phyloP scores from a whole-genome alignment of 1,139 yeast species.

The Saccharomycopsis hybrid region DNA sequence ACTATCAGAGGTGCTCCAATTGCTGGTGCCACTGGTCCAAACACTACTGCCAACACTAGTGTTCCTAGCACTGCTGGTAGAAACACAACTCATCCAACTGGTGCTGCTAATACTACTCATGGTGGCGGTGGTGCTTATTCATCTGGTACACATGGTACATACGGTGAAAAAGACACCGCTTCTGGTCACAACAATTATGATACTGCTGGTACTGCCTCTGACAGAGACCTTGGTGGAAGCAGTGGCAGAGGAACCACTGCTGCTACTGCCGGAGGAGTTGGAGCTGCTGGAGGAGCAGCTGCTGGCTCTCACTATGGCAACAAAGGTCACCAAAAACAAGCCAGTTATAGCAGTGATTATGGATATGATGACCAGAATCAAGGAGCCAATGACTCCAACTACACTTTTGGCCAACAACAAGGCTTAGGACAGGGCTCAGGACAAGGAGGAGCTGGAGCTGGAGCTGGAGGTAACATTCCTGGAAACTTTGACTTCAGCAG shows the following conservation, averaged over 20 bases:
- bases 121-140: not conserved
- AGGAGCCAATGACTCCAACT: too few relatives aligned
- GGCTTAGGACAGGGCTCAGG: not conserved
- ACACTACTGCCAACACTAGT: too few relatives aligned
- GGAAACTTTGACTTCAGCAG: not conserved
- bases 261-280: constrained; percentile 17
- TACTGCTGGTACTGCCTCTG: not conserved
- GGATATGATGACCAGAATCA: too few relatives aligned
- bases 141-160: not conserved
- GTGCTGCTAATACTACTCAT: constrained; percentile 3
- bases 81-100: not conserved
- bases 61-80: not conserved
- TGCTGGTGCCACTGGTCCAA: too few relatives aligned
- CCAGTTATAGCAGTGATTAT: too few relatives aligned
- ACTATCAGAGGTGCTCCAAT: too few relatives aligned
- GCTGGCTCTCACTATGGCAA: not conserved
- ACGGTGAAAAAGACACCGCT: not conserved
- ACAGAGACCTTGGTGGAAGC: not conserved
- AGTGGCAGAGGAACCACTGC: not conserved
- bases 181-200: not conserved
- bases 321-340: too few relatives aligned
- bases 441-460: not conserved
- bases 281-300: not conserved
- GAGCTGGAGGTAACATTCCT: constrained; percentile 1
- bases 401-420: too few relatives aligned